Percentiles rank a stretch among this genome's conserved stretches.
Conservation (phyloP, 2,329 filamentous ascomycete genomes). For the Apiospora rasikravindrae region DNA sequence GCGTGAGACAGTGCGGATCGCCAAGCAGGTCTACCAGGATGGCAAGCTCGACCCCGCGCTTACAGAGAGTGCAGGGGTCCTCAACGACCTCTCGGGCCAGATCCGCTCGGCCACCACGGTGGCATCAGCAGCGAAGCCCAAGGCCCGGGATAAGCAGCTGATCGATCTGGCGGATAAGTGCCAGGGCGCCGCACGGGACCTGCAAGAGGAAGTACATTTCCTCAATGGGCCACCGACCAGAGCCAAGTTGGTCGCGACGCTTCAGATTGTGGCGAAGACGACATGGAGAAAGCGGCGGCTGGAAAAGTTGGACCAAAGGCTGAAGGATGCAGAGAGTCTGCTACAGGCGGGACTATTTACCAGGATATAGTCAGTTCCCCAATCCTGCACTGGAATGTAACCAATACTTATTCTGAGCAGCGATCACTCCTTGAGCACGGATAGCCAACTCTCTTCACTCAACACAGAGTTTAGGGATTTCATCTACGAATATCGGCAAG, state of each 20-base stretch:
- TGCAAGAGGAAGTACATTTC: constrained; percentile 24
- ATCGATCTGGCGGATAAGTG: background rate
- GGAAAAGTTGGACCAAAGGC: constrained; percentile 26
- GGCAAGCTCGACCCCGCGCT: constrained; percentile 2
- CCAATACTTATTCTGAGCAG: background rate
- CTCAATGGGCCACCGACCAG: constrained; percentile 17
- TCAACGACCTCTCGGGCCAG: background rate
- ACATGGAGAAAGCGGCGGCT: constrained; percentile 31
- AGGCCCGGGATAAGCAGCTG: background rate
- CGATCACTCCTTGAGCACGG: background rate
- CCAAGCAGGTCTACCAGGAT: constrained; percentile 28
- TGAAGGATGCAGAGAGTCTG: constrained; percentile 22
- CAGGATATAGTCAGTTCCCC: background rate
- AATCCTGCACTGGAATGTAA: no score
- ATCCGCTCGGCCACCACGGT: background rate
- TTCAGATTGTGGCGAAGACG: constrained; percentile 25
- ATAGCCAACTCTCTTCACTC: background rate
- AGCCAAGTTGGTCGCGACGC: constrained; percentile 21
- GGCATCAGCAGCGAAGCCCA: background rate
- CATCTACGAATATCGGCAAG: background rate
- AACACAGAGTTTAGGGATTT: background rate
- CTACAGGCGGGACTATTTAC: background rate
- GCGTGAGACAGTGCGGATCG: constrained; percentile 26
- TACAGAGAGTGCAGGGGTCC: background rate
- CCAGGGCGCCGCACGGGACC: constrained; percentile 20